Base-by-base conservation (phyloP, 257 asterid species). In the Prunella vulgaris region DNA sequence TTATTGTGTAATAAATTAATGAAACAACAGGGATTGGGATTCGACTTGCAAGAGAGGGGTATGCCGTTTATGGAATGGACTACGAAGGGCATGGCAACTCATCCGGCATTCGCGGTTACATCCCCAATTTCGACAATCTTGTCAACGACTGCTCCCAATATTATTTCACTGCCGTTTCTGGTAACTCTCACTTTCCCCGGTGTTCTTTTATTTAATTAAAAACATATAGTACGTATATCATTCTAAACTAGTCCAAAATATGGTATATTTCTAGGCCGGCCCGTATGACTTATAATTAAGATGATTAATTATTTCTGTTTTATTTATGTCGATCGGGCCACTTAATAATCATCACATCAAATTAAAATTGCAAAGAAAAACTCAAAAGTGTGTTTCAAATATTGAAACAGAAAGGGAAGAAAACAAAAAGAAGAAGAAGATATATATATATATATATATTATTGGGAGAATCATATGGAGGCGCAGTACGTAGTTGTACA, bases 381-480 rank as follows among this genome's bases (percentile, higher is more conserved):
- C n/a, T n/a, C n/a, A n/a, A n/a, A n/a, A 5, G 6, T n/a, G 15
- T 15, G 21, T 0, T 15, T 18, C 3, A 1, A 49, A 15, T 17
- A 21, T 7, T 12, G 7, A 21, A 0, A 52, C 86, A 88, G 95
- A 84, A 66, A 79, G 21, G 70, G 49, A 59, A 51, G 93, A 80
- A 42, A 86, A 86, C 62, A 70, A 21, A 58, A 86, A 81, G 7
- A 86, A 76, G 77, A 81, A 74, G 93, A 84, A 85, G 74, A 81
- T 88, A n/a, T n/a, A n/a, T n/a, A n/a, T n/a, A n/a, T n/a, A n/a
- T n/a, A n/a, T n/a, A n/a, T n/a, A n/a, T n/a, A 28, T 70, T 88
- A 72, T 48, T 88, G 86, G 92, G 95, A 71, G 95, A 86, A 74
- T 88, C 95, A 17, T 83, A 81, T 90, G 95, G 95, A 68, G 95